Percentiles rank a stretch among this genome's conserved stretches.
These are phyloP conservation scores for Pseudocercospora macadamiae DNA, from an alignment of 2,329 filamentous ascomycete genomes.

Conservation along the genomic window DNA sequence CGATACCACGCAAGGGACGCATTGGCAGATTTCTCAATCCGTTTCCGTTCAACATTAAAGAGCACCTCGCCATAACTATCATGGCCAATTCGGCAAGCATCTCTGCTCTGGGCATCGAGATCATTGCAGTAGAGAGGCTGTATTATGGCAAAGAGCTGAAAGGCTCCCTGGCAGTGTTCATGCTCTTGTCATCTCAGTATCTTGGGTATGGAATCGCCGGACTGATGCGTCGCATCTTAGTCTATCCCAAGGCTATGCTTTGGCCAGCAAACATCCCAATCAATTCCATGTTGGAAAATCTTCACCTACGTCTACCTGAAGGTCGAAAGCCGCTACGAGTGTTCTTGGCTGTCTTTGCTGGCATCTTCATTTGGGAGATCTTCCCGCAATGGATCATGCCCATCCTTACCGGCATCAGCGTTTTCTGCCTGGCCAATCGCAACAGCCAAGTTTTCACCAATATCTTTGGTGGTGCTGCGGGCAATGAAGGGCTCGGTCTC, in stretches of 20 bases:
- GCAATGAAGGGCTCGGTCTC: slow-evolving; percentile 51
- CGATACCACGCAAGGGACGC: not conserved
- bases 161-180: slow-evolving; percentile 47
- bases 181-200: slow-evolving; percentile 53
- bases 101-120: not conserved
- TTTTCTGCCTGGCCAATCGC: slow-evolving; percentile 52
- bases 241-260: slow-evolving; percentile 56
- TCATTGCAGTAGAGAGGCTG: slow-evolving; percentile 35
- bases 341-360: slow-evolving; percentile 46
- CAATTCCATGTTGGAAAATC: slow-evolving; percentile 44
- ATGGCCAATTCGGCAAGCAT: slow-evolving; percentile 60
- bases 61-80: slow-evolving; percentile 64
- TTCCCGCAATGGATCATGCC: slow-evolving; percentile 54
- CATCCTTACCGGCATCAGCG: slow-evolving; percentile 44
- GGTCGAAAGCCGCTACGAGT: slow-evolving; percentile 42
- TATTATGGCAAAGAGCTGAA: slow-evolving; percentile 50
- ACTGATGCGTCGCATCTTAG: slow-evolving; percentile 49
- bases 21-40: slow-evolving; percentile 47
- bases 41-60: slow-evolving; percentile 64
- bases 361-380: slow-evolving; percentile 52
- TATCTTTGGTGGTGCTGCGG: slow-evolving; percentile 54
- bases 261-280: slow-evolving; percentile 46
- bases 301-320: slow-evolving; percentile 33
- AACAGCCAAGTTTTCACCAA: slow-evolving; percentile 50
- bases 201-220: slow-evolving; percentile 57